These are phyloP conservation scores for Coccomyxa sp. DNA, from an alignment of 139 green algal species.

Conservation along the genomic window DNA sequence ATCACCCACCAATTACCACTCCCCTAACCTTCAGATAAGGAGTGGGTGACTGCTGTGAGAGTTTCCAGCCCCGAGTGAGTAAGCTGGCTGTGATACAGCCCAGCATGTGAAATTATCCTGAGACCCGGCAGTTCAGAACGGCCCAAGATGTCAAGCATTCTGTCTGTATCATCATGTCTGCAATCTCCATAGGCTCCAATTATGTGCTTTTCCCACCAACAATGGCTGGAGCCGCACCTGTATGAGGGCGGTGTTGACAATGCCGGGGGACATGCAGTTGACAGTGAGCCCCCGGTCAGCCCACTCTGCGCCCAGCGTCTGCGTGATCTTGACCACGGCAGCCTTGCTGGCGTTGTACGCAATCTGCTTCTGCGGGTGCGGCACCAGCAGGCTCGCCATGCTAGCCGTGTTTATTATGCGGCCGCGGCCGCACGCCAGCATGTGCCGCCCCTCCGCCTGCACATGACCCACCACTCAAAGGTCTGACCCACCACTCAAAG, in stretches of 20 bases:
- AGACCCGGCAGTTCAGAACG: too few relatives aligned
- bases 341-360: constrained; percentile 49
- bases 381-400: constrained; percentile 46
- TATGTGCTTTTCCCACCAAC: too few relatives aligned
- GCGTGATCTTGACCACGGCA: constrained; percentile 46
- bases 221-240: constrained; percentile 9
- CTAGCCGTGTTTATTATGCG: constrained; percentile 53
- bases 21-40: too few relatives aligned
- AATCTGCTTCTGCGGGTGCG: constrained; percentile 53
- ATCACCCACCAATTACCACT: too few relatives aligned
- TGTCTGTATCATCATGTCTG: too few relatives aligned
- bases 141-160: too few relatives aligned
- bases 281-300: constrained; percentile 39
- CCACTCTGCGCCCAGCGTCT: constrained; percentile 38
- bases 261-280: constrained; percentile 51
- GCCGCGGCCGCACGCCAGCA: constrained; percentile 30
- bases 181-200: too few relatives aligned
- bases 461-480: not conserved
- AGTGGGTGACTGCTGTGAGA: too few relatives aligned
- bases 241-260: constrained; percentile 48
- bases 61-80: too few relatives aligned
- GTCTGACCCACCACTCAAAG: not conserved
- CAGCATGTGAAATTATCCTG: too few relatives aligned
- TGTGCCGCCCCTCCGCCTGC: constrained; percentile 38
- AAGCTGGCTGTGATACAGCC: too few relatives aligned